Evolutionary conservation across 106 monocot genomes (phyloP), one percentile per base, ranked within the genome.

Genomic region (Triglochin maritima): DNA sequence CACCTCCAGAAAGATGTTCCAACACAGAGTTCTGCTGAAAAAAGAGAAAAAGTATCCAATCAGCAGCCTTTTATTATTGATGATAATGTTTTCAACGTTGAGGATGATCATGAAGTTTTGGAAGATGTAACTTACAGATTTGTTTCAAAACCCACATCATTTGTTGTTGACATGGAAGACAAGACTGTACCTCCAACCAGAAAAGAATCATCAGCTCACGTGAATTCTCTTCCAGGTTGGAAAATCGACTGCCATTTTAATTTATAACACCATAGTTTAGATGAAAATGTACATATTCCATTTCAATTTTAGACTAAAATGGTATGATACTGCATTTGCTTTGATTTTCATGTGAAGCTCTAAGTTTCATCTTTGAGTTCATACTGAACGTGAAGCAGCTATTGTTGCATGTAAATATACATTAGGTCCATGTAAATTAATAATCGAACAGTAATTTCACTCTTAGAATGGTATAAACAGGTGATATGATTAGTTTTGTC

Each of bases 51-150:
- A 47, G 47, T 7, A 47, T 47, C 64, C 2, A 15, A 47, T 1
- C 49, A 17, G 16, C 46, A n/a, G 48, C 47, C 11, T 4, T 6
- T 64, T 58, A 49, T 44, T 60, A 56, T 59, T 62, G 57, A 54
- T 62, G 65, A 60, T 46, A 47, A 6, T 13, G 59, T 65, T 74
- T 46, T 63, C 47, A 58, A 81, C n/a, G 42, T 52, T 5, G 43
- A 63, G 44, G 47, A 62, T 47, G 46, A 65, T 70, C 44, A 44
- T 70, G 29, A 7, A 59, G 29, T 45, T 60, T 62, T 59, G 45
- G 67, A 76, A 64, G 47, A 3, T 2, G 7, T 12, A 10, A 63
- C 9, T 58, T 43, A 48, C 49, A 44, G 57, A 5, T 42, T 41
- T 9, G 60, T 13, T 43, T 53, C 47, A 6, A 41, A 6, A 59